phyloP scores from a whole-genome alignment of 75 land plant genomes.

The Adiantum capillusveneris region DNA sequence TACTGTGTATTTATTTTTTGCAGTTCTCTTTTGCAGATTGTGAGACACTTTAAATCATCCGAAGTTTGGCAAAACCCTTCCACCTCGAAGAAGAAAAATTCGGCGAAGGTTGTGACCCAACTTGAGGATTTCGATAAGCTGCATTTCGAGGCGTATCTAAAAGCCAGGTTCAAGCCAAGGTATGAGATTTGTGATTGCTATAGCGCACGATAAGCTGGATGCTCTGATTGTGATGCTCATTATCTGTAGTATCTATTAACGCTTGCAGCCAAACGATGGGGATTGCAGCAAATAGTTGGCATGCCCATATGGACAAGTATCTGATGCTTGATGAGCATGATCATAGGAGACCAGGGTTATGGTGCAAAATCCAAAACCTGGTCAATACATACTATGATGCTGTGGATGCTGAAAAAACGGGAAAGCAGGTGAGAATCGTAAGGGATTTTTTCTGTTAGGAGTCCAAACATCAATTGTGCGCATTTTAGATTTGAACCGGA shows the following conservation, averaged over 20 bases:
- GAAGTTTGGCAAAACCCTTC: slow-evolving; percentile 1
- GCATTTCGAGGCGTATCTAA: slow-evolving; percentile 38
- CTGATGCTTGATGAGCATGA: slow-evolving; percentile 26
- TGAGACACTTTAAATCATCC: neutral
- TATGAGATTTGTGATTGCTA: slow-evolving; percentile 11
- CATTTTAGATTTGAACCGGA: too few relatives aligned
- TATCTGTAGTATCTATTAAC: too few relatives aligned
- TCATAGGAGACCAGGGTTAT: slow-evolving; percentile 23
- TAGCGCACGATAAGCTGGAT: too few relatives aligned
- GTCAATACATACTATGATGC: slow-evolving; percentile 63
- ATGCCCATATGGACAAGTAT: slow-evolving; percentile 54
- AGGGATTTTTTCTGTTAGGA: too few relatives aligned
- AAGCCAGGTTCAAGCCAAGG: slow-evolving; percentile 53
- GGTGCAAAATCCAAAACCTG: slow-evolving; percentile 31
- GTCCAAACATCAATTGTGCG: too few relatives aligned
- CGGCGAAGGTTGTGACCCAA: slow-evolving; percentile 25
- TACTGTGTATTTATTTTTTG: too few relatives aligned
- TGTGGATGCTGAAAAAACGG: slow-evolving; percentile 67
- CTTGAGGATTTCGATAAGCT: slow-evolving; percentile 35
- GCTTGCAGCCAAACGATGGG: slow-evolving; percentile 39
- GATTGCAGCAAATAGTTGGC: slow-evolving; percentile 58
- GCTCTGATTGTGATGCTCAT: too few relatives aligned
- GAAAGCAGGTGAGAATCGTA: slow-evolving; percentile 42
- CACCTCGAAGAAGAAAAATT: slow-evolving; percentile 12
- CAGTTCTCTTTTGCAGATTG: slow-evolving; percentile 1